Base-by-base conservation (phyloP, 805 yeast genomes). In the Cyberlindnera maritima region DNA sequence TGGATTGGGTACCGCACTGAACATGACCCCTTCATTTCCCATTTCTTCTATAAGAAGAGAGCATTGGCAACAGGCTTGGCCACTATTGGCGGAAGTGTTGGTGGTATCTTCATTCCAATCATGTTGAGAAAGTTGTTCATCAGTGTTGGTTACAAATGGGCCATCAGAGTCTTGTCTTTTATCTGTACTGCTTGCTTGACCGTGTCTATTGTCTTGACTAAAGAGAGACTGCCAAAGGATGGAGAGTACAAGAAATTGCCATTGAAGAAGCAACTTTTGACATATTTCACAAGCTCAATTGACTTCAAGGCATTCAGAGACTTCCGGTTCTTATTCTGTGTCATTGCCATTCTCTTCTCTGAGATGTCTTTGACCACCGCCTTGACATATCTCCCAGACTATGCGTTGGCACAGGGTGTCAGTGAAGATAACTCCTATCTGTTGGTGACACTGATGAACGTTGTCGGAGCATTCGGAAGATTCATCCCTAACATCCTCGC, bases 11-110 rank as follows among this genome's bases (percentile, higher is more conserved):
- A 72, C 79, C 31, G 85, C 83, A 0, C 61, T 82, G 39, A 70
- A 81, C 34, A 76, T 81, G 70, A 75, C 83, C 6, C 88, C 89
- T 0, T 77, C 21, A 71, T 83, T 2, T 79, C 83, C 17, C 88
- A 85, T 49, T 85, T 86, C 83, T 85, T 83, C 58, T 66, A 70
- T 39, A 67, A 65, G 40, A 81, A 71, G 56, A 69, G 90, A 57
- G 89, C 84, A 1, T 64, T 71, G 46, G 85, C 83, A 0, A 68
- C 72, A 8, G 77, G 80, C 10, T 47, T 73, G 1, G 77, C 80
- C 0, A 72, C 77, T 4, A 66, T 70, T 49, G 83, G 83, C 13
- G 83, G 82, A 2, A 74, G 80, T 21, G 46, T 79, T n/a, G 85
- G 84, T 28, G 85, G 84, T 40, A 67, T 78, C 43, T 55, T 75